Conservation (phyloP, 192 early-diverging fungal genomes). For the Entomortierella chlamydospora region DNA sequence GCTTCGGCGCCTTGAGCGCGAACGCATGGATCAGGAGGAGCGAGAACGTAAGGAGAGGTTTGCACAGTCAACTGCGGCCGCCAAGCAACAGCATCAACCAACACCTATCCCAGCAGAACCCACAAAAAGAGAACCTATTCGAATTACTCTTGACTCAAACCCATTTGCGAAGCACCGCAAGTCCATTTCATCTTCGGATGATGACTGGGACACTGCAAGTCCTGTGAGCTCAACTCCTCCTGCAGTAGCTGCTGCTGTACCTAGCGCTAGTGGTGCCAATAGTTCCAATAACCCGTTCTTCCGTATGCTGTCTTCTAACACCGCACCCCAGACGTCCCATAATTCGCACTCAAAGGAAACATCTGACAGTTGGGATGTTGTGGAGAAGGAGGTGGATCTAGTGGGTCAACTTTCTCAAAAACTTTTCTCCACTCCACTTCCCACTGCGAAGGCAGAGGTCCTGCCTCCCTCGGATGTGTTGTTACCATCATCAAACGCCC, state of each 20-base stretch:
- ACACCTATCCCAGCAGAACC: neutral
- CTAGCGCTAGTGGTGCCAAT: neutral
- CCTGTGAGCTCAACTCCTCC: slow-evolving; percentile 27
- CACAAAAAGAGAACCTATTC: slow-evolving; percentile 23
- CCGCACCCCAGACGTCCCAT: neutral
- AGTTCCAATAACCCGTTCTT: slow-evolving; percentile 50
- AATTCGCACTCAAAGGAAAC: slow-evolving; percentile 36
- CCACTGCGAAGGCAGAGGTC: neutral
- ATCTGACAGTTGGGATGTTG: slow-evolving; percentile 49
- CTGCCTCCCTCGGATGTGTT: slow-evolving; percentile 2
- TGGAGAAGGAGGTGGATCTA: slow-evolving; percentile 34
- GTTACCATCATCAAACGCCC: slow-evolving; percentile 3
- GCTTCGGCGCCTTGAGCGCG: slow-evolving; percentile 5
- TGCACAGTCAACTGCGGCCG: slow-evolving; percentile 29
- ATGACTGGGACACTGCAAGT: slow-evolving; percentile 47
- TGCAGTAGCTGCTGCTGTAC: neutral
- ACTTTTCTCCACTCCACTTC: slow-evolving; percentile 6
- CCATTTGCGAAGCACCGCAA: slow-evolving; percentile 51
- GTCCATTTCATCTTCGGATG: slow-evolving; percentile 43
- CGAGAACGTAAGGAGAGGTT: slow-evolving; percentile 48
- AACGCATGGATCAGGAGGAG: slow-evolving; percentile 40
- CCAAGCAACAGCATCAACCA: slow-evolving; percentile 35
- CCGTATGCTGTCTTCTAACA: slow-evolving; percentile 22
- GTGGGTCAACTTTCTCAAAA: slow-evolving; percentile 27
- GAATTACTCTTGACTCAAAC: slow-evolving; percentile 43